Conservation (phyloP, 1,139 yeast species). For the Pichia kudriavzevii region DNA sequence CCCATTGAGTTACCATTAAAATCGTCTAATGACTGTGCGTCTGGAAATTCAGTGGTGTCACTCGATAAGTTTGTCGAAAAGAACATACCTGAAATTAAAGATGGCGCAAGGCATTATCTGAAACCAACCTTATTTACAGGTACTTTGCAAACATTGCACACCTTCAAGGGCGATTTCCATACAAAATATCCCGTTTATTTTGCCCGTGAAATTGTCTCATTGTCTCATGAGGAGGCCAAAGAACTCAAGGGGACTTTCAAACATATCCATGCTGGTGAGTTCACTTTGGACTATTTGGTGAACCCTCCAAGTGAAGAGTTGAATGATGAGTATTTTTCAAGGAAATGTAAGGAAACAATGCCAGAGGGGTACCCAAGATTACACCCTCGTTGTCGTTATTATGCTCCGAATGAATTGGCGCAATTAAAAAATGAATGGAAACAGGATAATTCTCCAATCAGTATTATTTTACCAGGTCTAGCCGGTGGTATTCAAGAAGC, state of each 20-base stretch:
- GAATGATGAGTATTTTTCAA: constrained; percentile 40
- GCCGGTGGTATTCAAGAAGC: constrained; percentile 93
- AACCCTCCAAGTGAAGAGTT: constrained; percentile 26
- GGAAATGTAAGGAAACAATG: constrained; percentile 45
- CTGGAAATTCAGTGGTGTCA: constrained; percentile 26
- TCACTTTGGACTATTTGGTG: constrained; percentile 74
- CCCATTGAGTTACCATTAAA: constrained; percentile 37
- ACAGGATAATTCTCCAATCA: constrained; percentile 47
- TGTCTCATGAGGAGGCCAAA: constrained; percentile 34
- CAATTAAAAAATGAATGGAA: constrained; percentile 22
- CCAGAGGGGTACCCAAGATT: constrained; percentile 66
- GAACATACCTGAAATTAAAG: constrained; percentile 38
- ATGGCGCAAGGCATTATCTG: constrained; percentile 44
- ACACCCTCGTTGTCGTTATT: constrained; percentile 72
- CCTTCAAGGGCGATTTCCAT: constrained; percentile 49
- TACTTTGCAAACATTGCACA: constrained; percentile 64
- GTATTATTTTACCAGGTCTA: constrained; percentile 72
- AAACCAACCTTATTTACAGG: constrained; percentile 68
- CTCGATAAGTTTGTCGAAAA: constrained; percentile 35
- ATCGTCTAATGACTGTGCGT: constrained; percentile 13
- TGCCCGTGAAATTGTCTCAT: constrained; percentile 64
- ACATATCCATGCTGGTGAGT: constrained; percentile 43
- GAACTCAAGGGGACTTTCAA: constrained; percentile 12
- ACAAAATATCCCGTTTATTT: constrained; percentile 53
- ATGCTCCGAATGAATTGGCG: constrained; percentile 43